Base-by-base conservation (phyloP, 2,329 filamentous ascomycete genomes). In the Leptographium wingfieldii region DNA sequence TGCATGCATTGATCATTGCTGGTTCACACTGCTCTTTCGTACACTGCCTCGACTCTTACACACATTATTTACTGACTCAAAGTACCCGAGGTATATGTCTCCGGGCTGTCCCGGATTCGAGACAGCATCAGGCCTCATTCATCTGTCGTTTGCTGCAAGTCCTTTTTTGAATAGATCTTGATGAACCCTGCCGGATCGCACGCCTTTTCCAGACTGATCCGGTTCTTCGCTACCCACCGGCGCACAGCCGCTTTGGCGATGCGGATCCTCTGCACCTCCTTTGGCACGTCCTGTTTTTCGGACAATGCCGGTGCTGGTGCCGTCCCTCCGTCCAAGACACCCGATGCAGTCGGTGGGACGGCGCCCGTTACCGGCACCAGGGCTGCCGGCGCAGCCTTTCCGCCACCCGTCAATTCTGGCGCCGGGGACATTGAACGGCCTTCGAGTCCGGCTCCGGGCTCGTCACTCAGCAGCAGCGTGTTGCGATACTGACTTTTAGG, bases 181-280 rank as follows among this genome's bases (percentile, higher is more conserved):
- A 86, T 72, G 65, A 96, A 96, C 1, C 88, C 90, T 1, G 84
- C 80, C 5, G 85, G 80, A 70, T 89, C 86, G 58, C 94, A 88
- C 1, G 85, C 79, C 66, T 79, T 80, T 58, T 82, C 79, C 57
- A 92, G 69, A 57, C 78, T 79, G 60, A 92, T 81, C 53, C 76
- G 74, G 66, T 90, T 80, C 60, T 72, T 74, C 55, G 78, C 75
- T 12, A 86, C 82, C 84, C 89, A 95, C 49, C 78, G 78, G 66
- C 84, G 77, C 6, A 95, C 74, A 3, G 74, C 77, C 40, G 76
- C 73, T 69, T 79, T 81, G 61, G 80, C 78, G 60, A 85, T 68
- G 31, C 71, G 73, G 35, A 85, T 79, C 25, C 78, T 72, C 46
- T 71, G 72, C 12, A 80, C 74, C 25, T 69, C 63, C 55, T 61